Evolutionary conservation across 331 rosid genomes (phyloP), one percentile per base, ranked within the genome.

Genomic region (Malus hybrid): DNA sequence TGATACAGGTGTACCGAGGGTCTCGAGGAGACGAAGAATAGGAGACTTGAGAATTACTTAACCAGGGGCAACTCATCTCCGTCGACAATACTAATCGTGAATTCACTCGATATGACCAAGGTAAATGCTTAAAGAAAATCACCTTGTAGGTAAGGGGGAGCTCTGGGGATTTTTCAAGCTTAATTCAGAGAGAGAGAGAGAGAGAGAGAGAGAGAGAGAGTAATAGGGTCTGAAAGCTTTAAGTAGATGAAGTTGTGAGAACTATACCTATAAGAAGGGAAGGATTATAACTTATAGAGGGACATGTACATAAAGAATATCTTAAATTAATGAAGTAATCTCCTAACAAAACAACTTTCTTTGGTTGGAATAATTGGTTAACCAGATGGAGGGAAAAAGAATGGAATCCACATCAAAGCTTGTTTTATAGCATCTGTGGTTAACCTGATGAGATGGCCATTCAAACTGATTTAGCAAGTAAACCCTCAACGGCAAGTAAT

Each of bases 341-440:
- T 5, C 24, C 46, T 15, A 68, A 10, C 77, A 34, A 31, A 71
- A n/a, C 5, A 62, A 12, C 22, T 76, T 74, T 68, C 54, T 14
- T 52, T 63, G 65, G 70, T 7, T 39, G 69, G 76, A 74, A 72
- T 74, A 54, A 69, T 76, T 66, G 74, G n/a, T 13, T 63, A 79
- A 79, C 80, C 78, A 57, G 69, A 7, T 5, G 36, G 14, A 31
- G n/a, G 61, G 73, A 71, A 62, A 27, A 46, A 18, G 78, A 80
- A 79, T 84, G 93, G 87, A 76, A 73, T 85, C 91, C 88, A 88
- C 73, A 8, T 32, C 48, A 61, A 71, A n/a, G 75, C 46, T 57
- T 80, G 64, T 55, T 57, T 6, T 62, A 31, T 6, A 11, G 78
- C 32, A 44, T 74, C 13, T 78, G 68, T 67, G 68, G 66, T 61